These are phyloP conservation scores for Phyllosticta citriasiana DNA, from an alignment of 2,329 filamentous ascomycete species.

Conservation along the genomic window DNA sequence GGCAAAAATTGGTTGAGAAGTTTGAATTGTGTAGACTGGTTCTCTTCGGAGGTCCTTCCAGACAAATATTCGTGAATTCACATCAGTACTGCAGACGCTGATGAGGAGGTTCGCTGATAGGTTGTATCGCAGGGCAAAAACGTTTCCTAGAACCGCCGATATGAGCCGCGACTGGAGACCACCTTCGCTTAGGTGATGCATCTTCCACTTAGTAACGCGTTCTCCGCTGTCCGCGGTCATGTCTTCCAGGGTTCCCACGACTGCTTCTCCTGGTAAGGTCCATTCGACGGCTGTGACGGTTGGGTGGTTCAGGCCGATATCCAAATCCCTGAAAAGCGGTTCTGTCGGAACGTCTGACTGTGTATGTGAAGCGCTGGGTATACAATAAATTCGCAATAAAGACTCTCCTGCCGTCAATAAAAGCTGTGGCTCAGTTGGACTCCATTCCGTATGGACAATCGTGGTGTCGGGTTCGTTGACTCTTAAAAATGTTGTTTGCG, in stretches of 20 bases:
- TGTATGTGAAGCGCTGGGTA: conserved; percentile 15
- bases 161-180: conserved; percentile 23
- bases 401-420: conserved; percentile 25
- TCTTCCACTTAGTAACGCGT: conserved; percentile 27
- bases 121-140: conserved; percentile 29
- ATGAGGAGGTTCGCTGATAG: conserved; percentile 23
- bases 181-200: conserved; percentile 22
- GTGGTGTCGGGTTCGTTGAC: conserved; percentile 17
- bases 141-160: conserved; percentile 27
- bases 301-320: conserved; percentile 18
- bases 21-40: conserved; percentile 32
- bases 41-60: conserved; percentile 25
- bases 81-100: conserved; percentile 30
- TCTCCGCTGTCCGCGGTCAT: conserved; percentile 27
- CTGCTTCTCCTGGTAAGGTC: conserved; percentile 24
- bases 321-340: conserved; percentile 12
- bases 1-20: conserved; percentile 32
- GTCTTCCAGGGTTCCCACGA: conserved; percentile 25
- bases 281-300: conserved; percentile 28
- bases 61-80: conserved; percentile 28
- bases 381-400: conserved; percentile 23
- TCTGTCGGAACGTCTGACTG: conserved; percentile 3
- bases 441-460: conserved; percentile 28
- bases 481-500: conserved; percentile 20
- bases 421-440: conserved; percentile 21